Conservation (phyloP, 2,329 filamentous ascomycete species). For the Colletotrichum melonis region DNA sequence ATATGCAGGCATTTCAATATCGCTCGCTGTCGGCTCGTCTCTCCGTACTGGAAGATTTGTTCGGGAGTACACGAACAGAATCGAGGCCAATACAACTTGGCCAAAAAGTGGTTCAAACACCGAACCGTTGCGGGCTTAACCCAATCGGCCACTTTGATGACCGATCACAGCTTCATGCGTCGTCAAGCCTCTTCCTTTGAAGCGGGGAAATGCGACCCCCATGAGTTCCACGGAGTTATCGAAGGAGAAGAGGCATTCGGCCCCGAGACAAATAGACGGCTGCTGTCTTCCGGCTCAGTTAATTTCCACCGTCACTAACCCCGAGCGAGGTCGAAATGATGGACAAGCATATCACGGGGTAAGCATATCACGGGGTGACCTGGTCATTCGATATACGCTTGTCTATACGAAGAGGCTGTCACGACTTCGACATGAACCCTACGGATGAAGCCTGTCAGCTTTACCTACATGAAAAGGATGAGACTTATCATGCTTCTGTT, state of each 20-base stretch:
- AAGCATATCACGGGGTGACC: neutral
- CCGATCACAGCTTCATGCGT: slow-evolving; percentile 5
- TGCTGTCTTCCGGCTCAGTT: neutral
- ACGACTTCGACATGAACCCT: neutral
- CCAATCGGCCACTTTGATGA: neutral
- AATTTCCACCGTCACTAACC: neutral
- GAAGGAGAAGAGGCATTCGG: neutral
- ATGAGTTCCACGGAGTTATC: neutral
- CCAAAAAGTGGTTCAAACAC: slow-evolving; percentile 26
- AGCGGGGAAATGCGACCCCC: neutral
- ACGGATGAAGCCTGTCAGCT: neutral
- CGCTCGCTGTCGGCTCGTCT: slow-evolving; percentile 1
- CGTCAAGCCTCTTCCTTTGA: slow-evolving; percentile 14
- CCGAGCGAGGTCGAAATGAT: neutral
- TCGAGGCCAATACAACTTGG: neutral
- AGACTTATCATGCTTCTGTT: neutral
- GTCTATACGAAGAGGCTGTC: neutral
- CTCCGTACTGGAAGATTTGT: neutral
- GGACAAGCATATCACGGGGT: neutral
- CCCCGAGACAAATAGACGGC: neutral
- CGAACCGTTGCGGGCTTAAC: slow-evolving; percentile 1
- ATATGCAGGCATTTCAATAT: neutral
- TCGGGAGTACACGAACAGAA: slow-evolving; percentile 1
- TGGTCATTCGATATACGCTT: neutral
- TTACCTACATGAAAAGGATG: neutral